Conservation (phyloP, 2,329 filamentous ascomycete species). For the Cordyceps farinosa region DNA sequence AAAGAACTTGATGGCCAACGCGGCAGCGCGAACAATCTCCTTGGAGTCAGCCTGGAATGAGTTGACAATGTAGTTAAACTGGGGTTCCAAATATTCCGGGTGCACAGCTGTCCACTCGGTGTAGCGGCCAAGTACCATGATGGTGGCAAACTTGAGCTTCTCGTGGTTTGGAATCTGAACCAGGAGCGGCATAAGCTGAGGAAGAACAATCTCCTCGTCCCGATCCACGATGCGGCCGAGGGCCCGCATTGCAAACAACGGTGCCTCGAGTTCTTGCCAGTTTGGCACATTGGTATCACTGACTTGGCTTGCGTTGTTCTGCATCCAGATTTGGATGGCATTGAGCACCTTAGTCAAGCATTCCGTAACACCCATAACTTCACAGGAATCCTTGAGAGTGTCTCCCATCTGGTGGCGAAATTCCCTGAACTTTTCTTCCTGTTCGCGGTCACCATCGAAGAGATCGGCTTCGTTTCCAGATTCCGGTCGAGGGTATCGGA, state of each 20-base stretch:
- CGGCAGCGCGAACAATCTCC: constrained; percentile 87
- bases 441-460: constrained; percentile 92
- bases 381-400: constrained; percentile 93
- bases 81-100: constrained; percentile 84
- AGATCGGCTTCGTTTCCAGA: constrained; percentile 72
- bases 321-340: constrained; percentile 84
- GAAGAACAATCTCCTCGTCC: constrained; percentile 81
- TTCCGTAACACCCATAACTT: constrained; percentile 90
- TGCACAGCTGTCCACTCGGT: constrained; percentile 97
- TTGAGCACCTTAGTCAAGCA: constrained; percentile 86
- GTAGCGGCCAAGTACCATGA: constrained; percentile 95
- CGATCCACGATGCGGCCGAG: constrained; percentile 95
- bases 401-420: constrained; percentile 98
- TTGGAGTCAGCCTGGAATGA: constrained; percentile 86
- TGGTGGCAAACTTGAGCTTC: constrained; percentile 96
- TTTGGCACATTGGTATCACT: constrained; percentile 74
- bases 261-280: constrained; percentile 95
- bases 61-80: constrained; percentile 92
- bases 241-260: constrained; percentile 89
- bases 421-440: constrained; percentile 94
- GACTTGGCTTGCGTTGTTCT: constrained; percentile 72
- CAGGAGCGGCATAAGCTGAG: constrained; percentile 87
- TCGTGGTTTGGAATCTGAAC: constrained; percentile 94
- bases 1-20: constrained; percentile 94
- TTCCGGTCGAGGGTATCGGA: constrained; percentile 80